Conservation (phyloP, 1,284 basidiomycete species). For the Agaricales sp. region DNA sequence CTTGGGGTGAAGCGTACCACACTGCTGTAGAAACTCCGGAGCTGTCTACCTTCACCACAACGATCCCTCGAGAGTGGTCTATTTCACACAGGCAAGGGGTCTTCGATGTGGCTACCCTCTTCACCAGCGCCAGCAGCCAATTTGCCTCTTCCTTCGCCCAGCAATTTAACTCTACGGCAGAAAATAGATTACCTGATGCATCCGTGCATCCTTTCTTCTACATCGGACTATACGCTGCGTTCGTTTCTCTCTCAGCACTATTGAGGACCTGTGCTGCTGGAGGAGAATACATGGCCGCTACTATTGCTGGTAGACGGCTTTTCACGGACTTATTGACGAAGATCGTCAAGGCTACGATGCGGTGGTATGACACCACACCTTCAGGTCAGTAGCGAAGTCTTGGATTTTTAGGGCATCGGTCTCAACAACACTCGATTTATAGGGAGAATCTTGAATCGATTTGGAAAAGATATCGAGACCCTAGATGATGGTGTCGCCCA, state of each 20-base stretch:
- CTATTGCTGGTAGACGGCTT: conserved; percentile 27
- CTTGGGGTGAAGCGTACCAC: background rate
- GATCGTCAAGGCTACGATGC: conserved; percentile 32
- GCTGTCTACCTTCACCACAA: background rate
- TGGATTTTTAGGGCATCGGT: background rate
- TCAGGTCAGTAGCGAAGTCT: background rate
- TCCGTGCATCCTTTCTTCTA: conserved; percentile 32
- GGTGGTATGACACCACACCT: conserved; percentile 13
- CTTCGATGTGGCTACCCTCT: background rate
- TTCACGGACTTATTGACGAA: conserved; percentile 26
- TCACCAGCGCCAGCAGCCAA: too few relatives aligned
- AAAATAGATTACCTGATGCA: conserved; percentile 21
- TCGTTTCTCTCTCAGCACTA: conserved; percentile 24
- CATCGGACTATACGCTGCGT: conserved; percentile 29
- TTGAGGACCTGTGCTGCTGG: conserved; percentile 22
- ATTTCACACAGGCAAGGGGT: background rate
- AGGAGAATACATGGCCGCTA: conserved; percentile 30
- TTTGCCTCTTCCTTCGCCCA: too few relatives aligned
- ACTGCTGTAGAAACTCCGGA: background rate
- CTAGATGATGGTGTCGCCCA: conserved; percentile 38
- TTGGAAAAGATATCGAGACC: conserved; percentile 44
- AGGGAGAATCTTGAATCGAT: conserved; percentile 34
- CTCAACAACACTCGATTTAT: background rate
- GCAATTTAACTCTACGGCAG: background rate
- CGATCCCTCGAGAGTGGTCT: background rate